Base-by-base conservation (phyloP, 83 land plant genomes). In the Picea abies region DNA sequence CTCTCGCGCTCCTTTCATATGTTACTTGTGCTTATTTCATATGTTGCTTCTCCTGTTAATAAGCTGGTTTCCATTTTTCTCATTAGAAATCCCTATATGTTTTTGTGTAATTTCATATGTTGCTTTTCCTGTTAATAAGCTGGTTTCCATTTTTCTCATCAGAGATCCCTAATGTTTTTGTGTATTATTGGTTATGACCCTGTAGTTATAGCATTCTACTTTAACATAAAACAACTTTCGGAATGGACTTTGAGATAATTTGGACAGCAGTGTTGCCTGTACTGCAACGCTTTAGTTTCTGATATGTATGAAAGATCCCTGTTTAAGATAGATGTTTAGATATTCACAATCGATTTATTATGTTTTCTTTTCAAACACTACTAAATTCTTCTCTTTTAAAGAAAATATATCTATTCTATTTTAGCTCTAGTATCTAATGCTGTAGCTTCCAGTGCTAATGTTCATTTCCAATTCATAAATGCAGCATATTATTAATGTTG, bases 211-310 rank as follows among this genome's bases (percentile, higher is more conserved):
- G 78, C 47, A n/a, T 5, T 47, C 47, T 44, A 20, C 12, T 12
- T 25, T 4, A 15, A 52, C 60, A 47, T 69, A 29, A 72, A 72
- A 39, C 25, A 37, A 44, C 32, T 32, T 49, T 41, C 20, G 35
- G 25, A 67, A 11, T 11, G 25, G 75, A 70, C 6, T 39, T 4
- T n/a, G 76, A 5, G 78, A 52, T 16, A 52, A n/a, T 9, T 8
- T 6, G 77, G 58, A 73, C 23, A 22, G 15, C 15, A 15, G 17
- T 23, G 52, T 52, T 76, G 12, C 58, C 15, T 56, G 58, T 76
- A 10, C 78, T 76, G 17, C 35, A 49, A 23, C 52, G 35, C 61
- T 76, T 20, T 52, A 20, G 29, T 76, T 76, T 76, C 78, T 76
- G 52, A 52, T 76, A 11, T 52, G 56, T 76, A 11, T 52, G 56